Conservation (phyloP, 805 yeast genomes). For the Cyberlindnera maritima region DNA sequence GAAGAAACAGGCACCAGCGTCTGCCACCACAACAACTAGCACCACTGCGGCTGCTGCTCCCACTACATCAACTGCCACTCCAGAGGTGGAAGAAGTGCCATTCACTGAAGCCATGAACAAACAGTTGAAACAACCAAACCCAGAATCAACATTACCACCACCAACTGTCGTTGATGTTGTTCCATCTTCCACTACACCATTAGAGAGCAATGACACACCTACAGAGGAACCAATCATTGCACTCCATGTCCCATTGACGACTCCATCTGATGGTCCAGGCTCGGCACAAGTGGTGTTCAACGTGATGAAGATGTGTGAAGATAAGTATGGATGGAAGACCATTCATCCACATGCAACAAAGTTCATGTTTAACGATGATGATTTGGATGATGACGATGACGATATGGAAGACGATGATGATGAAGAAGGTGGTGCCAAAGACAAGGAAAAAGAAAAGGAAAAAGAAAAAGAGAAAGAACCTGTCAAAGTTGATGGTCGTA, state of each 20-base stretch:
- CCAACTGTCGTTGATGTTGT: conserved; percentile 15
- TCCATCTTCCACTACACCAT: conserved; percentile 1
- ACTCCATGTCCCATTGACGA: conserved; percentile 49
- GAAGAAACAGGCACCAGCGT: no score
- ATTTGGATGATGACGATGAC: conserved; percentile 45
- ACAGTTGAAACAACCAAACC: conserved; percentile 21
- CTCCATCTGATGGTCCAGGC: conserved; percentile 51
- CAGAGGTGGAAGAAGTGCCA: conserved; percentile 10
- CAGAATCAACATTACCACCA: conserved; percentile 18
- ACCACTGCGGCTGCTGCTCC: neutral
- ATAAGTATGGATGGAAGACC: conserved; percentile 76
- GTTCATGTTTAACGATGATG: conserved; percentile 55
- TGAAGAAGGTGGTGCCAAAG: conserved; percentile 35
- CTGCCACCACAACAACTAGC: neutral
- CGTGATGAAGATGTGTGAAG: conserved; percentile 72
- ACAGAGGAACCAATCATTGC: conserved; percentile 48
- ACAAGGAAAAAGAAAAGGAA: conserved; percentile 28
- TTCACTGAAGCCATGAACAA: conserved; percentile 22
- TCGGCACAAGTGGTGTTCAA: conserved; percentile 66
- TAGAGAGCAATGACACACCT: neutral
- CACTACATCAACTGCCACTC: neutral
- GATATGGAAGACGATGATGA: conserved; percentile 39
- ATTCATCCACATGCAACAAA: conserved; percentile 66
- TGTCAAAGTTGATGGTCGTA: conserved; percentile 41
- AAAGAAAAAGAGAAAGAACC: conserved; percentile 17